Evolutionary conservation across 2,329 filamentous ascomycete species (phyloP), one percentile per base, ranked within the genome.

Genomic region (Aspergillus ochraceoroseus): DNA sequence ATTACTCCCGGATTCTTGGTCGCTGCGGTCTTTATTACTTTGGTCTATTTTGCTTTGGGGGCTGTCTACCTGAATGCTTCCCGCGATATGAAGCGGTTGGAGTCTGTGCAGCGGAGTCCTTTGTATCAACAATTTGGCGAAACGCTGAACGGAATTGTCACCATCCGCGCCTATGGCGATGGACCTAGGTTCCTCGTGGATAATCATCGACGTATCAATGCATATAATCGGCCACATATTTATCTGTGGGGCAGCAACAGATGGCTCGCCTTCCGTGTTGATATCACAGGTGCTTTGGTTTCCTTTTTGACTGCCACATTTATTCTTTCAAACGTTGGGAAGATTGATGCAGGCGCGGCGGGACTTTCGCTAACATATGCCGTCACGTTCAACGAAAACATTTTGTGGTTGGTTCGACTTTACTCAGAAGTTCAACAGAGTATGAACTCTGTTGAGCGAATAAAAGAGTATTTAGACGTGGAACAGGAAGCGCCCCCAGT

Each of bases 121-220:
- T 72, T 98, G 5, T 98, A 95, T 69, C 92, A 98, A 65, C 92
- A 96, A 54, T 98, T 98, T 53, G 90, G 92, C 48, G 92, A 98
- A 70, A 96, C 94, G 0, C 70, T 98, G 12, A 87, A 82, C 35
- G 92, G 92, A 18, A 92, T 98, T 64, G 94, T 90, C 2, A 98
- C 92, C 0, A 98, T 98, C 53, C 83, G 94, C 57, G 92, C 92
- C 1, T 98, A 96, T 56, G 88, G 90, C 23, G 90, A 95, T 54
- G 88, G 95, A 63, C 79, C 86, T 38, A 82, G 92, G 23, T 98
- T 98, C 64, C 86, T 95, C 51, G 78, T 88, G 13, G 90, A 98
- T 58, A 98, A 96, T 57, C 73, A 96, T 44, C 67, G 73, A 40
- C 84, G 85, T 55, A 87, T 98, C 65, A 95, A 98, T 67, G 84